A percentile compares a stretch with the other conserved stretches of the same genome.
Evolutionary conservation across 768 basidiomycete genomes (phyloP).

Genomic region (Pleurotus platypus): DNA sequence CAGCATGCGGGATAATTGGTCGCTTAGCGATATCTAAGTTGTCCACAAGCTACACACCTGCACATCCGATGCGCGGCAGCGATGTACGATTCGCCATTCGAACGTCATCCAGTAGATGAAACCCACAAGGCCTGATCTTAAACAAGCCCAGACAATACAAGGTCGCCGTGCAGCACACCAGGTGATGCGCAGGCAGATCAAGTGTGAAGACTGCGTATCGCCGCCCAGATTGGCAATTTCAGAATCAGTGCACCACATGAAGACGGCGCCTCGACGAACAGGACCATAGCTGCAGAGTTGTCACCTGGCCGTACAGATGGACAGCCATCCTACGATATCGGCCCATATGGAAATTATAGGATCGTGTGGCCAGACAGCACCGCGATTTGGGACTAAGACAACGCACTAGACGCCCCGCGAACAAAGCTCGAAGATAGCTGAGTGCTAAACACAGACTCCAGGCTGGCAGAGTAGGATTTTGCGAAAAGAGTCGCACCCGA

Average conservation of each 20-base stretch:
- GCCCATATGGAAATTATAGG: background rate
- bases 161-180: constrained; percentile 1
- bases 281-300: background rate
- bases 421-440: no score
- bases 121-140: background rate
- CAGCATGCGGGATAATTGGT: constrained; percentile 1
- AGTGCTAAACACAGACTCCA: no score
- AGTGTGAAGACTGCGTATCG: background rate
- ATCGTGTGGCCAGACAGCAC: background rate
- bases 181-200: constrained; percentile 2
- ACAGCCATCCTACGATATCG: background rate
- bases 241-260: constrained; percentile 4
- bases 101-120: constrained; percentile 2
- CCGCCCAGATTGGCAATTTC: constrained; percentile 2
- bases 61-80: background rate
- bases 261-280: constrained; percentile 2
- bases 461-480: no score
- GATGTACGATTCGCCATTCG: constrained; percentile 7
- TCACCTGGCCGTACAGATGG: background rate
- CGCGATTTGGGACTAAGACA: background rate
- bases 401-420: no score
- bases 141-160: background rate
- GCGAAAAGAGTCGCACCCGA: no score
- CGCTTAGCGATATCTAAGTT: constrained; percentile 6
- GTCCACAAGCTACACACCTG: constrained; percentile 4